Conservation (phyloP, 1,284 basidiomycete species). For the Rhodotorula sp. region DNA sequence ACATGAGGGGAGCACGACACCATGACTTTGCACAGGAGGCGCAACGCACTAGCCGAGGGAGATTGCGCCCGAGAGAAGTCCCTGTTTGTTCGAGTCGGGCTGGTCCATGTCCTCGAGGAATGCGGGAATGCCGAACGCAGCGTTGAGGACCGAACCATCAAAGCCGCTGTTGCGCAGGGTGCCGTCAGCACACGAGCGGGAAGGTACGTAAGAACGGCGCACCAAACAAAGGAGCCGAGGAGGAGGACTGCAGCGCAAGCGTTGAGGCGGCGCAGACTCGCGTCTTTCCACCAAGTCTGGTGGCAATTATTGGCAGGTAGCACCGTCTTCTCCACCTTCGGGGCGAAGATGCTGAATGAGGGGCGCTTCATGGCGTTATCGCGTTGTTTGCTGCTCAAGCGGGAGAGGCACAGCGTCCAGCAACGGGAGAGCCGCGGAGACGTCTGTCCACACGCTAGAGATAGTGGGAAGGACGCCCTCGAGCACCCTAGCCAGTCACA, state of each 20-base stretch:
- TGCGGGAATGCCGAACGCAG: background rate
- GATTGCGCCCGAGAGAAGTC: slow-evolving; percentile 23
- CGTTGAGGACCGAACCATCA: slow-evolving; percentile 6
- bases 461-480: too few species aligned
- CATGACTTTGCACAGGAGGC: background rate
- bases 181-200: background rate
- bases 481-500: too few species aligned
- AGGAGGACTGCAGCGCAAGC: slow-evolving; percentile 7
- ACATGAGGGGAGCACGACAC: background rate
- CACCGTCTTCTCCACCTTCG: background rate
- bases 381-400: too few species aligned
- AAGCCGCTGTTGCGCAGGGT: slow-evolving; percentile 4
- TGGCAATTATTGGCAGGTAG: slow-evolving; percentile 19
- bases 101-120: slow-evolving; percentile 21
- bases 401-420: too few species aligned
- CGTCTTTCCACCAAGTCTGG: slow-evolving; percentile 21
- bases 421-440: too few species aligned
- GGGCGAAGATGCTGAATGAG: background rate
- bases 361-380: background rate
- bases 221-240: slow-evolving; percentile 22
- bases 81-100: slow-evolving; percentile 20
- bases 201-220: background rate
- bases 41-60: slow-evolving; percentile 16
- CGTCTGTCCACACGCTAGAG: too few species aligned
- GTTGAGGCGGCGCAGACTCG: slow-evolving; percentile 19